Evolutionary conservation across 805 yeast species (phyloP), one percentile per base, ranked within the genome.

Genomic region (Lipomyces anomalus): DNA sequence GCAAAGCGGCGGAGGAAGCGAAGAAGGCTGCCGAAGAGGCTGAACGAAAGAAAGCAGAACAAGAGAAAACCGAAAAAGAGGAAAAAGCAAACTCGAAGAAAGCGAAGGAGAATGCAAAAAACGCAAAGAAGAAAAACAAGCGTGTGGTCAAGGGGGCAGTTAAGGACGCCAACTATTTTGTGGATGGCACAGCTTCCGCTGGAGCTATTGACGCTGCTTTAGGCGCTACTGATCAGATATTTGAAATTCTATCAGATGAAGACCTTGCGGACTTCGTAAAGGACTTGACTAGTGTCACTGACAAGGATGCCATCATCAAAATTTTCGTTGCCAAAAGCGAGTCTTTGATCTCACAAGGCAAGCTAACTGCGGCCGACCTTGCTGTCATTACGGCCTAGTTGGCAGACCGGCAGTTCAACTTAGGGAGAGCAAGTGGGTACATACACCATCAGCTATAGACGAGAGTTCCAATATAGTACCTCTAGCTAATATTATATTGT

Each of bases 1-100:
- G 97, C 75, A 82, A 87, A 66, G 97, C 94, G 55, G 96, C 95
- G 52, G 98, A 87, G 68, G 84, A 76, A 63, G 95, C 90, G 41
- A 82, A 84, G 65, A 80, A 79, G 47, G 82, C 82, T 70, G 82
- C 81, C 64, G 96, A 84, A 59, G 95, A 84, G 43, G 97, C 84
- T 61, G 96, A 86, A 62, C 79, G 72, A 55, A 85, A 83, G 57
- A 79, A 79, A 59, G 80, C 78, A 56, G 80, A 78, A 63, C 92
- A 83, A 52, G 94, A 80, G 41, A 89, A 77, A 48, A 66, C 71
- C 42, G 73, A 78, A 23, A 79, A 78, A 64, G 76, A 72, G 46
- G 77, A 75, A 52, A 74, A 82, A 62, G 86, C 81, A 67, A 79
- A 81, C 67, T 82, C 87, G 60, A 90, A 90, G 77, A 95, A 90